Evolutionary conservation across 768 basidiomycete species (phyloP), one percentile per base, ranked within the genome.

Genomic region (Albatrellus ellisii): DNA sequence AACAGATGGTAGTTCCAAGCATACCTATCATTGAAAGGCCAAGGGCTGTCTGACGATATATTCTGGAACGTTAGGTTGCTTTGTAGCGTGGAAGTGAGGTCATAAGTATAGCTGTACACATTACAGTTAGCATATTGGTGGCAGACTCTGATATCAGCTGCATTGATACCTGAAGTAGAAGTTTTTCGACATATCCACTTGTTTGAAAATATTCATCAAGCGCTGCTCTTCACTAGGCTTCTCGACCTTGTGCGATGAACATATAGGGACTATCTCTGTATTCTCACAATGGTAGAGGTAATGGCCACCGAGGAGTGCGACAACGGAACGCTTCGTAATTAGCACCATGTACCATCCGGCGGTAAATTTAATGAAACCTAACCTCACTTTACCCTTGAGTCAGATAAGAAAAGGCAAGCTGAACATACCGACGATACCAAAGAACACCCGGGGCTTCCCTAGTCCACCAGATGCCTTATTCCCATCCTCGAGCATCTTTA

Each of bases 121-220:
- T 11, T 4, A 33, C 28, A n/a, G 17, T 26, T 17, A 26, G n/a
- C n/a, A n/a, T 7, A 14, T 22, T 48, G 24, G 8, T 8, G 18
- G 10, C 6, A 36, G 17, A 49, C 28, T 42, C 46, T 33, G 22
- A 25, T 12, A 22, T 22, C 25, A 22, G 17, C 6, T 26, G 39
- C 50, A 31, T n/a, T n/a, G n/a, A n/a, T 20, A 88, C 88, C 87
- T 91, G 62, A 97, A 97, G 63, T 97, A 99, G 58, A 98, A 98
- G 64, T 98, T 97, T 64, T 97, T 97, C n/a, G 84, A 81, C 72
- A 98, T 77, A 55, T 99, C 94, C 1, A 97, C 91, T 59, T 92
- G 88, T 56, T 90, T 91, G 67, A 98, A 99, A 7, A 86, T 75
- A 46, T 77, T 81, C 65, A 92, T 76, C 26, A 91, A 68, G 7